Evolutionary conservation across 768 basidiomycete species (phyloP).

Genomic region (Panaeolus papilionaceus): DNA sequence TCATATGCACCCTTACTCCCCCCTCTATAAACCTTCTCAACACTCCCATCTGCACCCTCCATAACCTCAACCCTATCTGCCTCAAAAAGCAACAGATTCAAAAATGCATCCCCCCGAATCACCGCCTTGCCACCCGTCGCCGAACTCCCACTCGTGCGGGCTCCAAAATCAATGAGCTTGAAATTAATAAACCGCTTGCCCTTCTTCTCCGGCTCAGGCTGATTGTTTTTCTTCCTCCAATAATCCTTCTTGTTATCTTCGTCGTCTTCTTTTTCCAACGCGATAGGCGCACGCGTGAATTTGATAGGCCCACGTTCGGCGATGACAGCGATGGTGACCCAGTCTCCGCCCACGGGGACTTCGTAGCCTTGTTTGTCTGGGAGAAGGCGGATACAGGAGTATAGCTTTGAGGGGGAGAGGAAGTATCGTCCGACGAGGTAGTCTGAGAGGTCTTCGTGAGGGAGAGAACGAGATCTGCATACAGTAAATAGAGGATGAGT

Average conservation of each 20-base stretch:
- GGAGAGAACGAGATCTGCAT: constrained; percentile 69
- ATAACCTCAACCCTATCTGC: constrained; percentile 73
- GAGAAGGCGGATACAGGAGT: constrained; percentile 71
- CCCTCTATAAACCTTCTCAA: constrained; percentile 77
- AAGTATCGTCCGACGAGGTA: constrained; percentile 87
- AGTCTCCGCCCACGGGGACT: constrained; percentile 90
- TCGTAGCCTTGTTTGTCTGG: constrained; percentile 84
- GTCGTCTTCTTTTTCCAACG: constrained; percentile 50
- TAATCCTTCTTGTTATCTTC: constrained; percentile 38
- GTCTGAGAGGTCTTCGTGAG: constrained; percentile 82
- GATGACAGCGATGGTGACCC: constrained; percentile 95
- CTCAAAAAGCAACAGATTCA: constrained; percentile 89
- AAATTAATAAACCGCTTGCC: constrained; percentile 89
- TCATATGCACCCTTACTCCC: constrained; percentile 96
- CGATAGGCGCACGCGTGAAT: constrained; percentile 71
- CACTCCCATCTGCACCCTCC: constrained; percentile 55
- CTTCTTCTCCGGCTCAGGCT: constrained; percentile 44
- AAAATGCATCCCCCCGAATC: constrained; percentile 81
- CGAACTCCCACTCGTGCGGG: constrained; percentile 55
- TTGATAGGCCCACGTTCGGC: constrained; percentile 87
- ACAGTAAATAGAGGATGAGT: constrained; percentile 4
- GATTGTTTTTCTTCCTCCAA: constrained; percentile 44
- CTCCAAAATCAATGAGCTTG: constrained; percentile 84
- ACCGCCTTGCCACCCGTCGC: constrained; percentile 60
- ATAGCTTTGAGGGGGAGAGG: constrained; percentile 87